Conservation (phyloP, 768 basidiomycete species). For the Mycena indigotica region DNA sequence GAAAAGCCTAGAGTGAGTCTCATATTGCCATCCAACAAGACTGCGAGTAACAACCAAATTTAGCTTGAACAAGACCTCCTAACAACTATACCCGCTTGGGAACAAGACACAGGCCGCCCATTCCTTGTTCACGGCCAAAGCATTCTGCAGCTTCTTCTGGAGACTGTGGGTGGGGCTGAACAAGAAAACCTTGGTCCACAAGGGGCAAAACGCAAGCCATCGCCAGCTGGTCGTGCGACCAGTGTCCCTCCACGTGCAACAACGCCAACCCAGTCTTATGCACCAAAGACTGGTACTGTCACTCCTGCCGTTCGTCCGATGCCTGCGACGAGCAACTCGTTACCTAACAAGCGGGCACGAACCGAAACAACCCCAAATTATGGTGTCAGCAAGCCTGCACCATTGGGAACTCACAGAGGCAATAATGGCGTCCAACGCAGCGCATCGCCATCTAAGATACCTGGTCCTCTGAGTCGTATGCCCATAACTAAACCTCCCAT, state of each 20-base stretch:
- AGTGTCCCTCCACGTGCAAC: constrained; percentile 58
- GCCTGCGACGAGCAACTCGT: constrained; percentile 50
- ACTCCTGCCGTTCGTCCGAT: constrained; percentile 67
- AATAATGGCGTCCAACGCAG: constrained; percentile 32
- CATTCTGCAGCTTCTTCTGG: constrained; percentile 77
- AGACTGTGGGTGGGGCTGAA: constrained; percentile 66
- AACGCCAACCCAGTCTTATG: constrained; percentile 51
- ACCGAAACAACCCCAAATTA: constrained; percentile 52
- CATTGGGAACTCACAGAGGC: constrained; percentile 45
- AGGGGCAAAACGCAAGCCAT: constrained; percentile 47
- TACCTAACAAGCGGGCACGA: constrained; percentile 57
- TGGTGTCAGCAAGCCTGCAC: constrained; percentile 34
- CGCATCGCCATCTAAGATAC: constrained; percentile 55
- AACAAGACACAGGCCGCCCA: constrained; percentile 65
- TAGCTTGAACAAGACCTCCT: constrained; percentile 91
- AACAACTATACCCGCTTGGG: constrained; percentile 80
- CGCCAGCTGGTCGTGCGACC: constrained; percentile 52
- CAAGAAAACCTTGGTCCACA: constrained; percentile 63
- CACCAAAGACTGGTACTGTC: constrained; percentile 46
- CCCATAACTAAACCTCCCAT: constrained; percentile 41
- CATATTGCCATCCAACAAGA: neutral
- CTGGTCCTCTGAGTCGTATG: constrained; percentile 27
- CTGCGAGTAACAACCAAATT: neutral
- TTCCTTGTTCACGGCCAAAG: constrained; percentile 87
- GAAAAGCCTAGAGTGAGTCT: constrained; percentile 86